Percentiles rank a stretch among this genome's conserved stretches.
Conservation (phyloP, 441 rosid genomes). For the Biscutella auriculata region DNA sequence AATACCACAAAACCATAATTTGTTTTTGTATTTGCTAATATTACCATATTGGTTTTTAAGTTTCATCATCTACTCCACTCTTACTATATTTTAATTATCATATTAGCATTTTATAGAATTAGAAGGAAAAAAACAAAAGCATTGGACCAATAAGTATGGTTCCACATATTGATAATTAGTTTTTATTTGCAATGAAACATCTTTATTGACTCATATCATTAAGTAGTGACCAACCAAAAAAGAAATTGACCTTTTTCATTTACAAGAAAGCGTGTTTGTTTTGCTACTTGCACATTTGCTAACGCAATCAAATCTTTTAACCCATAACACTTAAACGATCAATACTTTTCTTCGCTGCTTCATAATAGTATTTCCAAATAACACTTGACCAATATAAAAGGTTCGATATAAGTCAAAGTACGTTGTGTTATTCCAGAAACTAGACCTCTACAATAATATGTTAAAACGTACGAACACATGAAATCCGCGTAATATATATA, state of each 20-base stretch:
- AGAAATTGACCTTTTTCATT: conserved; percentile 15
- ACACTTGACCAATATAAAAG: no score
- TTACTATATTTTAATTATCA: no score
- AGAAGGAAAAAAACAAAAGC: neutral
- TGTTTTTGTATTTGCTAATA: no score
- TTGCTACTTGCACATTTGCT: conserved; percentile 16
- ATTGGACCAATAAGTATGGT: conserved; percentile 3
- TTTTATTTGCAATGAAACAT: conserved; percentile 2
- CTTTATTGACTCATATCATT: conserved; percentile 7
- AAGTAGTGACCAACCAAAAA: conserved; percentile 22
- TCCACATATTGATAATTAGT: conserved; percentile 5
- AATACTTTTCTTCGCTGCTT: conserved; percentile 19
- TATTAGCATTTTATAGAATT: neutral
- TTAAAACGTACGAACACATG: no score
- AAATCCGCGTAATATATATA: no score
- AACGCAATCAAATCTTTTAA: conserved; percentile 22
- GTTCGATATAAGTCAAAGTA: no score
- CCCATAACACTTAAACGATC: conserved; percentile 18
- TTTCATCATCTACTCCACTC: no score
- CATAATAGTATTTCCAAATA: no score
- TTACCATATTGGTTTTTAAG: no score
- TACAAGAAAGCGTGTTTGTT: conserved; percentile 10
- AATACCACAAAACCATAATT: no score
- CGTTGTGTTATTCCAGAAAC: no score
- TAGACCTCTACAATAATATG: no score